phyloP scores from a whole-genome alignment of 176 grass and related monocot genomes.

The Musa acuminata region DNA sequence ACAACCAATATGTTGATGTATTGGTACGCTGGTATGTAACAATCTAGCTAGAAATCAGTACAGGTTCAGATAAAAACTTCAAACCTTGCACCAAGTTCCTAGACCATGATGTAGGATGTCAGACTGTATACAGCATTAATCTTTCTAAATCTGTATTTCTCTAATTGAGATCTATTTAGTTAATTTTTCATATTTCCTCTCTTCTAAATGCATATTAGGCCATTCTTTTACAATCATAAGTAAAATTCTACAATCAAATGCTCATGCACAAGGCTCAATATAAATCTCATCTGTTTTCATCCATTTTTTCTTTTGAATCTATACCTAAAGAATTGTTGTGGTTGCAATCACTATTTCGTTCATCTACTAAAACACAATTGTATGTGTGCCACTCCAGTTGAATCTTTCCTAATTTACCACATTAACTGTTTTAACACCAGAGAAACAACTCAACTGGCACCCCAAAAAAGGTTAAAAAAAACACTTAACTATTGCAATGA shows the following conservation, averaged over 20 bases:
- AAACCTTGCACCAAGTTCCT: no score
- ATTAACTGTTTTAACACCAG: constrained; percentile 5
- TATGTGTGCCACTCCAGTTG: neutral
- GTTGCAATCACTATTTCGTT: neutral
- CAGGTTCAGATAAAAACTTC: no score
- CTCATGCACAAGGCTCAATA: neutral
- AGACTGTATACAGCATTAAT: neutral
- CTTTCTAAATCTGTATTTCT: neutral
- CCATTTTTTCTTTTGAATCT: neutral
- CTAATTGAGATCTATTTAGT: neutral
- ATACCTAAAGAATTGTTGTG: neutral
- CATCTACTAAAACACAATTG: neutral
- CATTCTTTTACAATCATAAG: neutral
- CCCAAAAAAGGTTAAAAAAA: neutral
- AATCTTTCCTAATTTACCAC: neutral
- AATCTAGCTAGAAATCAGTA: no score
- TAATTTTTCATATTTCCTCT: neutral
- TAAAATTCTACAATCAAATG: neutral
- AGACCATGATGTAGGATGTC: neutral
- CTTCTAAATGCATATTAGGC: neutral
- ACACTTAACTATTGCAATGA: neutral
- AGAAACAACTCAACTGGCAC: neutral
- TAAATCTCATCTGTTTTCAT: neutral
- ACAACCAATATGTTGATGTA: no score
- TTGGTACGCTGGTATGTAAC: no score